Base-by-base conservation (phyloP, 768 basidiomycete species). In the Xerocomus spinulosus region DNA sequence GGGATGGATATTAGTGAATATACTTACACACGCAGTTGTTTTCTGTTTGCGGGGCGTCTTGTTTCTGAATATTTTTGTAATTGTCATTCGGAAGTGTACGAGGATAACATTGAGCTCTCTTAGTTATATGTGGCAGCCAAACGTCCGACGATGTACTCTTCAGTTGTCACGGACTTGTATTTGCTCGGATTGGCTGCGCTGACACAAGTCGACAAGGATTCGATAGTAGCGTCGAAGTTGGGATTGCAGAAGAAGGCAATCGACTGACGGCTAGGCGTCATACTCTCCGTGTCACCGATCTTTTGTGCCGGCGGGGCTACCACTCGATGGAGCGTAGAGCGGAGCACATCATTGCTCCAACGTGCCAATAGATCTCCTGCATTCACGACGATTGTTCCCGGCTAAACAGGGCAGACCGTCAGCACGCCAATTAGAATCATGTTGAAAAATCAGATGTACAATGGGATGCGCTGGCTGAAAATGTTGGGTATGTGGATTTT, bases 201-300 rank as follows among this genome's bases (percentile, higher is more conserved):
- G 20, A 67, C 51, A 53, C 80, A 81, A 47, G 78, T 85, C 17
- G 88, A 86, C 23, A 92, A 66, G 54, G 88, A 87, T 14, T 80
- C 71, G 46, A 92, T 82, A 48, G 75, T 70, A 13, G 85, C 71
- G 34, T 75, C 75, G 56, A 78, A 80, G 54, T 91, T 88, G 4
- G 89, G 88, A 57, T 86, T 91, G 72, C 85, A 89, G 69, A 92
- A 92, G 73, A 87, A 92, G 8, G 86, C 90, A 43, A 92, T 84
- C 9, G 86, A 88, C 60, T 89, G 87, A 23, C 90, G 77, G 9
- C 70, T 66, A 1, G 87, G 82, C 1, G 80, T 83, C 49, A 82
- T 66, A n/a, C 63, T 69, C 52, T 82, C 79, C 6, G 68, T 70
- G 8, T 74, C 70, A 53, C 63, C 76, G 47, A 78, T 61, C 53